These are phyloP conservation scores for Debaryomyces maramus DNA, from an alignment of 805 yeast genomes.

Conservation along the genomic window DNA sequence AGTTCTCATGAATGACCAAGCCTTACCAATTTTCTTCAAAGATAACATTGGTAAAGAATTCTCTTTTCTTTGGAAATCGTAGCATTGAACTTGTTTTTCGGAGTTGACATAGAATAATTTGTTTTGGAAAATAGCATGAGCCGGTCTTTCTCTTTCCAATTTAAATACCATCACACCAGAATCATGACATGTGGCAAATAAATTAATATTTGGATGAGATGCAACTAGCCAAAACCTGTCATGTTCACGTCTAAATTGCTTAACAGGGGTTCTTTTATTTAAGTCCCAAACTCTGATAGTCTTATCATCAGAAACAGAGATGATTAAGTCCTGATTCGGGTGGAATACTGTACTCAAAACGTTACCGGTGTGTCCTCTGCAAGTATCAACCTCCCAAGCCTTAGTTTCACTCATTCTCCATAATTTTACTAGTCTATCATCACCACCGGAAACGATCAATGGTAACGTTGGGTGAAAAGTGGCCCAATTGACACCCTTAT, in stretches of 20 bases:
- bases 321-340: slow-evolving; percentile 86
- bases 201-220: slow-evolving; percentile 84
- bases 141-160: slow-evolving; percentile 96
- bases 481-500: slow-evolving; percentile 98
- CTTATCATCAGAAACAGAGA: slow-evolving; percentile 94
- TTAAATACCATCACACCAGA: slow-evolving; percentile 98
- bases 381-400: slow-evolving; percentile 99
- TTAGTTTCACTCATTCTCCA: slow-evolving; percentile 98
- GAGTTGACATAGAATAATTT: slow-evolving; percentile 72
- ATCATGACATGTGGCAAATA: slow-evolving; percentile 96
- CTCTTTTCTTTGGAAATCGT: slow-evolving; percentile 64
- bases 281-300: slow-evolving; percentile 97
- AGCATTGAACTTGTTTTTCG: slow-evolving; percentile 83
- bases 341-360: slow-evolving; percentile 89
- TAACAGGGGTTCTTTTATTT: slow-evolving; percentile 88
- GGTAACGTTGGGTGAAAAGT: slow-evolving; percentile 97
- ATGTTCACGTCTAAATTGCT: slow-evolving; percentile 88
- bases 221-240: slow-evolving; percentile 94
- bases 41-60: slow-evolving; percentile 77
- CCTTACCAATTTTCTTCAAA: slow-evolving; percentile 77
- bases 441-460: slow-evolving; percentile 91
- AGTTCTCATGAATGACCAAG: slow-evolving; percentile 83
- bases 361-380: slow-evolving; percentile 95
- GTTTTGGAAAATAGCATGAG: slow-evolving; percentile 72
- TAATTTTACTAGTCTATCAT: slow-evolving; percentile 89